phyloP scores from a whole-genome alignment of 257 asterid genomes.

The Jacaranda mimosifolia region DNA sequence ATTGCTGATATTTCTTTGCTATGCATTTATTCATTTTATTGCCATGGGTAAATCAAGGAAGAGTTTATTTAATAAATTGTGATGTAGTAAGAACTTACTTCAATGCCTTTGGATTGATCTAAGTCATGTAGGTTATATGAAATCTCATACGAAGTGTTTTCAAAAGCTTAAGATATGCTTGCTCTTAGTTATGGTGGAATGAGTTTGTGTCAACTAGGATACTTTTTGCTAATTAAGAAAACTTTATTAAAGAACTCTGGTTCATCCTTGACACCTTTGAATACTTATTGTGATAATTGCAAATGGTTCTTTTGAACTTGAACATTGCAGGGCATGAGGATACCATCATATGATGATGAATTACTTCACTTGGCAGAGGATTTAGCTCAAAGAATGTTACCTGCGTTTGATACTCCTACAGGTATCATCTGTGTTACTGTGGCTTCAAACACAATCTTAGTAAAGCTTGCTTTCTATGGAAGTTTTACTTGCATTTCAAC shows the following conservation, averaged over 20 bases:
- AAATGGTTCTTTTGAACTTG: slow-evolving; percentile 26
- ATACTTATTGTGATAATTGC: neutral
- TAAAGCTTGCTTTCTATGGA: slow-evolving; percentile 2
- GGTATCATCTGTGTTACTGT: slow-evolving; percentile 54
- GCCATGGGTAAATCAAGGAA: slow-evolving; percentile 4
- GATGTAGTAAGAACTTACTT: neutral
- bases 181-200: slow-evolving; percentile 10
- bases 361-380: slow-evolving; percentile 94
- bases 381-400: slow-evolving; percentile 88
- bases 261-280: slow-evolving; percentile 8
- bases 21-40: neutral
- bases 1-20: neutral
- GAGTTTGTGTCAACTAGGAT: slow-evolving; percentile 3
- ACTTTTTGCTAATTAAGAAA: slow-evolving; percentile 5
- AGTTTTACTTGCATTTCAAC: slow-evolving; percentile 9
- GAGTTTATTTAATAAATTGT: neutral
- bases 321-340: slow-evolving; percentile 85
- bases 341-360: slow-evolving; percentile 86
- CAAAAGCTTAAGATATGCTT: slow-evolving; percentile 14
- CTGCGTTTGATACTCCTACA: slow-evolving; percentile 99
- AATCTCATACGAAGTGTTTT: slow-evolving; percentile 9
- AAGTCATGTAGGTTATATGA: neutral
- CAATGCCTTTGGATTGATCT: slow-evolving; percentile 19
- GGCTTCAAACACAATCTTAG: slow-evolving; percentile 16
- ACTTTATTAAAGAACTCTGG: neutral